Evolutionary conservation across 345 rosid genomes (phyloP), one percentile per base, ranked within the genome.

Genomic region (Murraya paniculata): DNA sequence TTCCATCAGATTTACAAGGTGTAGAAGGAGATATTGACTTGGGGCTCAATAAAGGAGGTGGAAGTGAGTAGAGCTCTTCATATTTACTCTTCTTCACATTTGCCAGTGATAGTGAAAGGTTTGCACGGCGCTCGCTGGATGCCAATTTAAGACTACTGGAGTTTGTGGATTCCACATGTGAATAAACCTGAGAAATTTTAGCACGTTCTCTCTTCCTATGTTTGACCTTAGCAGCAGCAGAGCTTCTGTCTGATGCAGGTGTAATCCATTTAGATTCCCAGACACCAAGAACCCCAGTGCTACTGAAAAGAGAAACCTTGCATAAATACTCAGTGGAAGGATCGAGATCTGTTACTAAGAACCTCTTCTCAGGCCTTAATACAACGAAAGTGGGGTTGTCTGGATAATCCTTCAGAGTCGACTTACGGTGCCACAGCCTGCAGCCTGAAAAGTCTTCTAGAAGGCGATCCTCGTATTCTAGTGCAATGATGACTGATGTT

Each of bases 361-460:
- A 85, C 72, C 76, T 81, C 71, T 75, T 85, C 75, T 85, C 82
- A 4, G 90, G 85, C 83, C 81, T 85, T 68, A 71, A 31, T 50
- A 79, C 83, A 73, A 82, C 56, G 27, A 35, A 75, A 28, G 84
- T 82, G 24, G 86, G 88, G 41, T 80, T 79, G 6, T 83, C 87
- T 9, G 82, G 83, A 80, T 84, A 88, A 53, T 85, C 87, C 77
- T 83, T 79, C 74, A 64, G 68, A 48, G 62, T 65, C 50, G 79
- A 80, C 75, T 79, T 83, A n/a, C 88, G 83, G 72, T 86, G 91
- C 89, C 91, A 88, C 25, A 88, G 64, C 83, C 81, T 85, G 84
- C 89, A 86, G 41, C 89, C 88, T 75, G 85, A 10, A 59, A 80
- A 79, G 57, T 83, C 84, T 57, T 72, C 67, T 35, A 82, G 64